Conservation (phyloP, 2,329 filamentous ascomycete species). For the Tolypocladium nubicola region DNA sequence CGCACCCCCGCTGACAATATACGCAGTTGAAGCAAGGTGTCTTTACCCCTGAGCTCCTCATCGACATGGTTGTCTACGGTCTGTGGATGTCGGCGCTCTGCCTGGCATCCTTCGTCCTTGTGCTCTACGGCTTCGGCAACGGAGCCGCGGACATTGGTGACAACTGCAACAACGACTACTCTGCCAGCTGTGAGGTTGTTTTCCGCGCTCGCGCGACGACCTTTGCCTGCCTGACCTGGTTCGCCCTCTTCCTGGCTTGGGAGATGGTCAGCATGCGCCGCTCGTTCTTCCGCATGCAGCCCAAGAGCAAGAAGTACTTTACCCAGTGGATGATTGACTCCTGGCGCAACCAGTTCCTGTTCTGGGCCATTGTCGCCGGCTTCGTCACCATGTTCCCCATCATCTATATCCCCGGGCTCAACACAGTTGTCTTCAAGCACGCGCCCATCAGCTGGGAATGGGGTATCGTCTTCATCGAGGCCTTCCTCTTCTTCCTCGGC, state of each 20-base stretch:
- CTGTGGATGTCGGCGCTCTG: slow-evolving; percentile 55
- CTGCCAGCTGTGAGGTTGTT: slow-evolving; percentile 42
- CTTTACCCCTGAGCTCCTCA: slow-evolving; percentile 53
- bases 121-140: slow-evolving; percentile 38
- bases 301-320: slow-evolving; percentile 46
- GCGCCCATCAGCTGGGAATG: slow-evolving; percentile 49
- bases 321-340: slow-evolving; percentile 57
- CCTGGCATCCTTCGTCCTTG: slow-evolving; percentile 39
- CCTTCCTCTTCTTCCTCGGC: slow-evolving; percentile 45
- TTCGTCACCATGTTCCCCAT: slow-evolving; percentile 35
- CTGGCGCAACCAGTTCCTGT: slow-evolving; percentile 62
- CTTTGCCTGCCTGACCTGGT: slow-evolving; percentile 65
- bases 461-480: slow-evolving; percentile 44
- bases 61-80: slow-evolving; percentile 58
- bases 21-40: slow-evolving; percentile 36
- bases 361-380: slow-evolving; percentile 43
- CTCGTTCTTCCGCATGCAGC: slow-evolving; percentile 64
- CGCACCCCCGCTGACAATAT: not conserved
- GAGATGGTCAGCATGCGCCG: slow-evolving; percentile 62
- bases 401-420: slow-evolving; percentile 49
- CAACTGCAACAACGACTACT: slow-evolving; percentile 49
- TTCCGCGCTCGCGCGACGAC: slow-evolving; percentile 62
- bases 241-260: slow-evolving; percentile 65
- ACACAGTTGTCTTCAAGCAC: slow-evolving; percentile 47
- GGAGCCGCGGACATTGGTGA: slow-evolving; percentile 39